Conservation (phyloP, 1,284 basidiomycete genomes). For the Coniophora puteana region DNA sequence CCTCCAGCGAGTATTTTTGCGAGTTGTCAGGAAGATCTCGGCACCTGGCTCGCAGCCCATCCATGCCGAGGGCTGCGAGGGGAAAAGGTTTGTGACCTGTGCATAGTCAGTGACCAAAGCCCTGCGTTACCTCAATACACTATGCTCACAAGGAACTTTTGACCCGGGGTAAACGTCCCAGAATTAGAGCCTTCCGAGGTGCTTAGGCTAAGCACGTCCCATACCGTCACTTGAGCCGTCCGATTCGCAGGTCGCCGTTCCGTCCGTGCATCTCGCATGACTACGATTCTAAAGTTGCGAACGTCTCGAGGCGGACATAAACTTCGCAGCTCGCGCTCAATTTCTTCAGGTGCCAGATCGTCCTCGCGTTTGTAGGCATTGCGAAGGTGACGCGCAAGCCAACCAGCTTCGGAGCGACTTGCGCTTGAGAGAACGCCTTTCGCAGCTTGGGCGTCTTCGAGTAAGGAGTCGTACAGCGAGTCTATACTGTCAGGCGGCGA, state of each 20-base stretch:
- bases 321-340: constrained; percentile 70
- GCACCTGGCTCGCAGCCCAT: constrained; percentile 21
- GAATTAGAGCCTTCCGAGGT: constrained; percentile 46
- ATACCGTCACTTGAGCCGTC: constrained; percentile 75
- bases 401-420: constrained; percentile 49
- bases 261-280: constrained; percentile 68
- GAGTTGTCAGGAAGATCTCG: constrained; percentile 25
- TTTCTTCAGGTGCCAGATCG: constrained; percentile 49
- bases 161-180: constrained; percentile 60
- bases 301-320: constrained; percentile 78
- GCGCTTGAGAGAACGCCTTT: constrained; percentile 39
- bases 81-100: constrained; percentile 28
- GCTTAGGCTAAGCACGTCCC: constrained; percentile 67
- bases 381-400: constrained; percentile 57
- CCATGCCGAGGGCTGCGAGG: constrained; percentile 26
- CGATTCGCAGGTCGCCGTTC: constrained; percentile 48
- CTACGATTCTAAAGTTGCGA: constrained; percentile 76
- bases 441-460: constrained; percentile 51
- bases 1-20: constrained; percentile 29
- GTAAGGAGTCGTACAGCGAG: constrained; percentile 54
- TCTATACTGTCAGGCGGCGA: constrained; percentile 58
- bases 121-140: neutral
- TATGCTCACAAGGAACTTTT: constrained; percentile 61
- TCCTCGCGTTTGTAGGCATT: constrained; percentile 49
- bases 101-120: neutral